Conservation (phyloP, 352 stramenopile genomes). For the Aphanomyces cochlioides region DNA sequence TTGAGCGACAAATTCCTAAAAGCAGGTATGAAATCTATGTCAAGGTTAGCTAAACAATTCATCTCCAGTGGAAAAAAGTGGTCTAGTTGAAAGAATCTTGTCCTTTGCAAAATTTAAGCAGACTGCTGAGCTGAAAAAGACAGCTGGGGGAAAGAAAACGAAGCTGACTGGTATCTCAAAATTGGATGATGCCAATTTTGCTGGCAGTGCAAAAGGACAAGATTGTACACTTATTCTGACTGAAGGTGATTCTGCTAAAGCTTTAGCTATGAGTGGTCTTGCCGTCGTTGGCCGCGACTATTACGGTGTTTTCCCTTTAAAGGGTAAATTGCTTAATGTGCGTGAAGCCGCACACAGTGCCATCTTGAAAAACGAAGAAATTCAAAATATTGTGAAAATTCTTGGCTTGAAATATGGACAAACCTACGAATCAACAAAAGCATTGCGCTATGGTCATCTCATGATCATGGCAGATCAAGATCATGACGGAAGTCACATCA, state of each 20-base stretch:
- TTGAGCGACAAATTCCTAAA: conserved; percentile 87
- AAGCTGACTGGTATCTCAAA: conserved; percentile 92
- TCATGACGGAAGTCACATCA: conserved; percentile 98
- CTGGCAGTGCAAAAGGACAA: conserved; percentile 84
- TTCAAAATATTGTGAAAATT: conserved; percentile 96
- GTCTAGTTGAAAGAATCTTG: conserved; percentile 87
- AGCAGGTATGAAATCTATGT: conserved; percentile 33
- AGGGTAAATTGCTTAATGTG: conserved; percentile 93
- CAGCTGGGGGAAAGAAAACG: conserved; percentile 84
- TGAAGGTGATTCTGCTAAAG: conserved; percentile 99
- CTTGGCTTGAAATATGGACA: conserved; percentile 96
- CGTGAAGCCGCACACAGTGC: conserved; percentile 76
- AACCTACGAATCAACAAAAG: conserved; percentile 91
- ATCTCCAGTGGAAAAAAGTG: conserved; percentile 72
- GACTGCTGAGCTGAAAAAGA: conserved; percentile 85
- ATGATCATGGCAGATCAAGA: conserved; percentile 99
- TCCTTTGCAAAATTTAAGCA: conserved; percentile 91
- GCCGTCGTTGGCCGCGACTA: conserved; percentile 97
- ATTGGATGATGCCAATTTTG: conserved; percentile 96
- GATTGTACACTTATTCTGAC: conserved; percentile 98
- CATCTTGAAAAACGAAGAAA: conserved; percentile 93
- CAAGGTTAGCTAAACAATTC: neutral
- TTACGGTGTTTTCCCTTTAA: conserved; percentile 99
- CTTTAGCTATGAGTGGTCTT: conserved; percentile 97
- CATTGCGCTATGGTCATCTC: conserved; percentile 98